phyloP scores from a whole-genome alignment of 495 filamentous ascomycete species.

The Neurospora tetraspora region DNA sequence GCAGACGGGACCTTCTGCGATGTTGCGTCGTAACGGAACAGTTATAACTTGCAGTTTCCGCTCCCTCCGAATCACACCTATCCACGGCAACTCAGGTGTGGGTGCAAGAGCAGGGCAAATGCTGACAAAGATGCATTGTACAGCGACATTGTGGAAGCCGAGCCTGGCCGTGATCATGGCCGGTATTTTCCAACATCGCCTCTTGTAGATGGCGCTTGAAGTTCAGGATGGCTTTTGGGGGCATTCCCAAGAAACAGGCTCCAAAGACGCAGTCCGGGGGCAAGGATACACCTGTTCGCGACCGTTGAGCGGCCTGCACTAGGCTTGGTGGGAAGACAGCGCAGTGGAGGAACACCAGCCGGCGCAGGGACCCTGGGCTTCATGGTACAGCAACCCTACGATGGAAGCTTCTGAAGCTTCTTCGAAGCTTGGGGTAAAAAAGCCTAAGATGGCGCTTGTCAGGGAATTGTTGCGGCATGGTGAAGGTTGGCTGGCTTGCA shows the following conservation, averaged over 20 bases:
- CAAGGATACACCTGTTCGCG: neutral
- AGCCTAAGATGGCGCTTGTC: neutral
- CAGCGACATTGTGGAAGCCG: neutral
- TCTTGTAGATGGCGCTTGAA: neutral
- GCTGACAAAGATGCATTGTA: neutral
- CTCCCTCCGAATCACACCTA: neutral
- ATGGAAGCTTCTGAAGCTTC: neutral
- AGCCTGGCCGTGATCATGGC: neutral
- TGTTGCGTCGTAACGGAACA: neutral
- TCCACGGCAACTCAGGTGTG: neutral
- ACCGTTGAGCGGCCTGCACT: neutral
- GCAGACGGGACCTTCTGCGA: neutral
- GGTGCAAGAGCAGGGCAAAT: too few species aligned
- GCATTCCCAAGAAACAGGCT: neutral
- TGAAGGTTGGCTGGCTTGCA: neutral
- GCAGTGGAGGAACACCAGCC: neutral
- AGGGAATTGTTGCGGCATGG: neutral
- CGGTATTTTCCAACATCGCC: neutral
- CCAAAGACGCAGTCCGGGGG: neutral
- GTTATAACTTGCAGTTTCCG: neutral
- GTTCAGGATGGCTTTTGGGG: neutral
- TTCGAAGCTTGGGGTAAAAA: neutral
- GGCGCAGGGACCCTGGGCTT: neutral
- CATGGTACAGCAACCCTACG: neutral
- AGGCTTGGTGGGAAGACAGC: neutral